Evolutionary conservation across 1,139 yeast genomes (phyloP).

Genomic region (Entelexis paramagnoliae): DNA sequence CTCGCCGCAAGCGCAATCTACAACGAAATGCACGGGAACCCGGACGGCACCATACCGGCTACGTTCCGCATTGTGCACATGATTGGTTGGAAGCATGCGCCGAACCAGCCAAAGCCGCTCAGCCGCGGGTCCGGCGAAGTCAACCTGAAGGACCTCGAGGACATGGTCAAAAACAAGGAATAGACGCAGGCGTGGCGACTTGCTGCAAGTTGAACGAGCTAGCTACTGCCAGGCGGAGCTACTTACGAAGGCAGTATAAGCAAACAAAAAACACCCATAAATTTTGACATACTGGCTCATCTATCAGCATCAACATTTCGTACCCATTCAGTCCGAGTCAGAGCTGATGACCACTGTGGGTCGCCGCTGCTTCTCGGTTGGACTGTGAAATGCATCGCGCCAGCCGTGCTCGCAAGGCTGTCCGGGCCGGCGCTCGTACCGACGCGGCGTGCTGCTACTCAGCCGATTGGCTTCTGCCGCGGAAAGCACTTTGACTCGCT

Average conservation of each 20-base stretch:
- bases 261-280: too few species aligned
- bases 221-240: too few species aligned
- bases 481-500: not conserved
- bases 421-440: not conserved
- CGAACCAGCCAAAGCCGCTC: constrained; percentile 58
- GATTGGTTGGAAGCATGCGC: constrained; percentile 83
- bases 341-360: not conserved
- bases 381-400: constrained; percentile 8
- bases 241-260: too few species aligned
- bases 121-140: constrained; percentile 62
- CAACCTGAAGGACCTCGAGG: constrained; percentile 44
- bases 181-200: too few species aligned
- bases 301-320: not conserved
- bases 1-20: constrained; percentile 71
- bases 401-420: not conserved
- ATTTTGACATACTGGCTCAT: too few species aligned
- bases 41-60: constrained; percentile 38
- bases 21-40: constrained; percentile 57
- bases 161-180: not conserved
- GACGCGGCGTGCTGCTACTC: constrained; percentile 1
- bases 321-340: not conserved
- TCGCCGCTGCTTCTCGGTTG: not conserved
- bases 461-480: not conserved
- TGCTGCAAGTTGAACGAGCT: too few species aligned
- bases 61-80: constrained; percentile 68